Conservation (phyloP, 1,139 yeast species). For the Blastobotrys capitulatus region DNA sequence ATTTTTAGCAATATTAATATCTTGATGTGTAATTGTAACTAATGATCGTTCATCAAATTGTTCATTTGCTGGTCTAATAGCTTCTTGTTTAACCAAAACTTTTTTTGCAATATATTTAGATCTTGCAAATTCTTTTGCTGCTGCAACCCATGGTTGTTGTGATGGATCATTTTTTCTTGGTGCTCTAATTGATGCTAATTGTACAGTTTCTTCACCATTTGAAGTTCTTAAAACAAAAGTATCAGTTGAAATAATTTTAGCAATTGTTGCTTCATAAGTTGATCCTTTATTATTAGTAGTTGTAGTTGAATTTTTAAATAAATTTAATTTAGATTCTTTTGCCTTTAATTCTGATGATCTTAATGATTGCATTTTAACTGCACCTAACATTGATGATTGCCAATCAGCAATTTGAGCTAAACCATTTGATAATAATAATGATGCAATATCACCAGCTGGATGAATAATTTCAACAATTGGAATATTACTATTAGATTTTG, state of each 20-base stretch:
- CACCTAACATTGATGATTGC: conserved; percentile 72
- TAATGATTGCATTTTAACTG: conserved; percentile 53
- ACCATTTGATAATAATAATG: conserved; percentile 61
- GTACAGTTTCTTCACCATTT: conserved; percentile 48
- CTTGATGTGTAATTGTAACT: conserved; percentile 50
- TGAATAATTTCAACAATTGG: conserved; percentile 53
- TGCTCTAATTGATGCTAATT: conserved; percentile 66
- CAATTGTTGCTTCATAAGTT: conserved; percentile 48
- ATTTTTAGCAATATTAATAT: conserved; percentile 55
- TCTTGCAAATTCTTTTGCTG: conserved; percentile 71
- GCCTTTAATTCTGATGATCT: conserved; percentile 67
- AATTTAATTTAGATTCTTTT: conserved; percentile 54
- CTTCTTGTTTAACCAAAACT: conserved; percentile 56
- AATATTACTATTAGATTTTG: conserved; percentile 50
- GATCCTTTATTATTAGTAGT: conserved; percentile 21
- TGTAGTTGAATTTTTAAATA: conserved; percentile 44
- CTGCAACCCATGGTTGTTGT: conserved; percentile 53
- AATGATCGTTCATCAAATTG: conserved; percentile 61
- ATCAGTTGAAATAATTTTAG: conserved; percentile 63
- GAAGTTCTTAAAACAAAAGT: conserved; percentile 49
- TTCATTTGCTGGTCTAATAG: conserved; percentile 58
- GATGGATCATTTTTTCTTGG: conserved; percentile 62
- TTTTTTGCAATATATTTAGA: conserved; percentile 63
- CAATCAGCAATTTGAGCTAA: conserved; percentile 74
- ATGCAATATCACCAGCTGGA: conserved; percentile 75